Percentiles rank a stretch among this genome's conserved stretches.
Evolutionary conservation across 306 rosid species (phyloP).

Genomic region (Castanea crenata): DNA sequence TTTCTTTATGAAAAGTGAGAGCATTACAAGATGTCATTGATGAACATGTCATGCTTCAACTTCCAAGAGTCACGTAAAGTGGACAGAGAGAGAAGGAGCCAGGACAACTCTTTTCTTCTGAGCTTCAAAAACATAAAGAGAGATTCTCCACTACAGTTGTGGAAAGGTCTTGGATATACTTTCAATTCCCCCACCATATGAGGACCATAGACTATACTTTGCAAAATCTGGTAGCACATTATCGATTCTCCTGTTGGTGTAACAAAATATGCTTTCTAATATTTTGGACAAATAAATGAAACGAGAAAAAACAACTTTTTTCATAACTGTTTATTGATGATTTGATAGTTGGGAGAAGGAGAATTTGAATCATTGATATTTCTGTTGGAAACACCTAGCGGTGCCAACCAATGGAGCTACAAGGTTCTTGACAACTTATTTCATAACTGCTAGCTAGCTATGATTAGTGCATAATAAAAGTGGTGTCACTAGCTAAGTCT

Average conservation of each 20-base stretch:
- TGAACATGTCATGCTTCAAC: background rate
- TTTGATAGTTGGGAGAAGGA: too few species aligned
- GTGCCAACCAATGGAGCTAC: too few species aligned
- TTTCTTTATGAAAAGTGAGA: slow-evolving; percentile 11
- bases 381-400: too few species aligned
- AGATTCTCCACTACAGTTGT: slow-evolving; percentile 30
- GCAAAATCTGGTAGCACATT: background rate
- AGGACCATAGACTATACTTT: slow-evolving; percentile 2
- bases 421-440: too few species aligned
- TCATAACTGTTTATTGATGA: too few species aligned
- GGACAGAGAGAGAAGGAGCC: slow-evolving; percentile 1
- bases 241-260: background rate
- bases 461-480: background rate
- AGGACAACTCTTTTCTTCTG: slow-evolving; percentile 35
- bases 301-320: too few species aligned
- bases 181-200: slow-evolving; percentile 24
- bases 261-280: background rate
- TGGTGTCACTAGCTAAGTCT: background rate
- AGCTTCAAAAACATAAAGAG: slow-evolving; percentile 25
- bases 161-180: slow-evolving; percentile 20
- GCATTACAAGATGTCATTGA: background rate
- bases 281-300: too few species aligned
- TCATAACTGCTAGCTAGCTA: background rate
- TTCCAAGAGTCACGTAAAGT: slow-evolving; percentile 24
- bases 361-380: too few species aligned